These are phyloP conservation scores for Bipolaris oryzae DNA, from an alignment of 2,329 filamentous ascomycete species.

Conservation along the genomic window DNA sequence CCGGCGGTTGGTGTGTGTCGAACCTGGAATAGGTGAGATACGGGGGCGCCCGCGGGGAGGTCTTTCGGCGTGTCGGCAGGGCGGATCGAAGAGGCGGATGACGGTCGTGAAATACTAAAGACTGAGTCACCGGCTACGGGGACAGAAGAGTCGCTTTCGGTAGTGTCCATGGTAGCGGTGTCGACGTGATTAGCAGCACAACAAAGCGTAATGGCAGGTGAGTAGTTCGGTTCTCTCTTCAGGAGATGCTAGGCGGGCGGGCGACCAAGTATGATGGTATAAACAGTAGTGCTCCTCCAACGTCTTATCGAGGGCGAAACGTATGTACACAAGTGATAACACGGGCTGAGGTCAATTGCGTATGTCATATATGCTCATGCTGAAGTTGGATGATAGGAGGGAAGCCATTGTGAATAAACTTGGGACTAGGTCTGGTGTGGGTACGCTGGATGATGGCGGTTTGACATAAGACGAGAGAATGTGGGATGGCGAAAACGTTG, in stretches of 20 bases:
- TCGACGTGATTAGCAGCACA: slow-evolving; percentile 8
- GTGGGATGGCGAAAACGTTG: slow-evolving; percentile 2
- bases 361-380: slow-evolving; percentile 42
- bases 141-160: slow-evolving; percentile 16
- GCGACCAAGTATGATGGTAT: slow-evolving; percentile 2
- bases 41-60: slow-evolving; percentile 32
- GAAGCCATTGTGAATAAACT: slow-evolving; percentile 33
- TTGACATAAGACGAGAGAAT: slow-evolving; percentile 10
- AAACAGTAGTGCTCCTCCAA: slow-evolving; percentile 1
- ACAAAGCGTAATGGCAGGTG: not conserved
- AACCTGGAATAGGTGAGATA: slow-evolving; percentile 45
- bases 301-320: not conserved
- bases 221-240: not conserved
- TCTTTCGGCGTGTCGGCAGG: slow-evolving; percentile 9
- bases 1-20: slow-evolving; percentile 52
- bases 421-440: slow-evolving; percentile 6
- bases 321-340: slow-evolving; percentile 11
- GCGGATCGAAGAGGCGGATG: slow-evolving; percentile 21
- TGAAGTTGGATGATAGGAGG: slow-evolving; percentile 30
- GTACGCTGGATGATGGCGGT: slow-evolving; percentile 4
- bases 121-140: slow-evolving; percentile 16
- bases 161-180: slow-evolving; percentile 14
- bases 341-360: slow-evolving; percentile 33
- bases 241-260: slow-evolving; percentile 3
- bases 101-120: slow-evolving; percentile 22